Conservation (phyloP, 208 protist species). For the Strigomonas galati region DNA sequence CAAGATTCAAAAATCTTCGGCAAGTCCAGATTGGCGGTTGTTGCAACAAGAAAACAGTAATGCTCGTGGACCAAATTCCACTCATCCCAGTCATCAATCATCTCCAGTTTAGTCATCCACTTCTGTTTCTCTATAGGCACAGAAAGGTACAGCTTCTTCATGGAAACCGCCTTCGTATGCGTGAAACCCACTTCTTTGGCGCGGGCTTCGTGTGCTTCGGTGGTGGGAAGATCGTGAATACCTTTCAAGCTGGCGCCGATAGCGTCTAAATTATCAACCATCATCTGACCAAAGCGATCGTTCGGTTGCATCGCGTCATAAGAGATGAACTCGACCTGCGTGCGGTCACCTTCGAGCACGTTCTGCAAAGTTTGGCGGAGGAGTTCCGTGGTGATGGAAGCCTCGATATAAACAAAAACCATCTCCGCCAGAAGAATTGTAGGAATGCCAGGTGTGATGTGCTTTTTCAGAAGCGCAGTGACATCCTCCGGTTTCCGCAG, state of each 20-base stretch:
- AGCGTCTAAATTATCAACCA: conserved; percentile 74
- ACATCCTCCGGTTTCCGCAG: conserved; percentile 52
- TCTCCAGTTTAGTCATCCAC: conserved; percentile 79
- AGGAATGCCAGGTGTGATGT: conserved; percentile 39
- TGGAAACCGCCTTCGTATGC: conserved; percentile 55
- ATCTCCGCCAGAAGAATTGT: conserved; percentile 87
- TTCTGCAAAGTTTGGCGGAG: conserved; percentile 48
- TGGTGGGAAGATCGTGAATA: conserved; percentile 69
- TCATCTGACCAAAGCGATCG: conserved; percentile 86
- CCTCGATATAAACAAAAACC: conserved; percentile 90
- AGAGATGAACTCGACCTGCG: conserved; percentile 53
- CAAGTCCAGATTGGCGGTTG: conserved; percentile 33
- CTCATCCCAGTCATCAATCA: conserved; percentile 92
- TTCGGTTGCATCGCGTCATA: conserved; percentile 88
- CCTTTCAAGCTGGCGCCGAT: conserved; percentile 67
- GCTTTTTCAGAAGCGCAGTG: conserved; percentile 37
- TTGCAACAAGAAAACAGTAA: conserved; percentile 86
- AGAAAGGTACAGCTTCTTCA: conserved; percentile 74
- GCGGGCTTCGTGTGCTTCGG: conserved; percentile 62
- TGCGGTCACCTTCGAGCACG: conserved; percentile 30
- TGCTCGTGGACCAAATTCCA: conserved; percentile 92
- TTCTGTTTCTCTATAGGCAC: conserved; percentile 65
- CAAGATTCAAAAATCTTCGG: conserved; percentile 33
- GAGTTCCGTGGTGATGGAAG: conserved; percentile 54
- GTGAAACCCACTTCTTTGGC: conserved; percentile 67